Evolutionary conservation across 805 yeast genomes (phyloP).

Genomic region (Scheffersomyces lignosus): DNA sequence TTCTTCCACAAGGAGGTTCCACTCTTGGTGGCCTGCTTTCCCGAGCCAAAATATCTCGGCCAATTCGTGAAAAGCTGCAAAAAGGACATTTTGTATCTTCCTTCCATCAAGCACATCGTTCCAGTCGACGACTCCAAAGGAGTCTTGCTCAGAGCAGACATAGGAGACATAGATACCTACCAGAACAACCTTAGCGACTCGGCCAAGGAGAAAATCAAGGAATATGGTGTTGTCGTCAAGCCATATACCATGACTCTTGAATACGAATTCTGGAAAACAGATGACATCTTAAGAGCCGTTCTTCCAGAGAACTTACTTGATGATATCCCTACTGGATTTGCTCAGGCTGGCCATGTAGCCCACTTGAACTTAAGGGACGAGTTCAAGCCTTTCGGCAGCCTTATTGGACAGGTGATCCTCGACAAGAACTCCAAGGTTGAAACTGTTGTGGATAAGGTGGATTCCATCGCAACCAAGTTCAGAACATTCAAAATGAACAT

Average conservation of each 20-base stretch:
- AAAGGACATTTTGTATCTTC: slow-evolving; percentile 65
- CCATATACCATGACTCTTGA: slow-evolving; percentile 58
- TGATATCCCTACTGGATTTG: slow-evolving; percentile 87
- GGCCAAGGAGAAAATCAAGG: slow-evolving; percentile 47
- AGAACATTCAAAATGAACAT: slow-evolving; percentile 94
- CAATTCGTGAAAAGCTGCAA: slow-evolving; percentile 58
- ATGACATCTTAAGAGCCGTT: slow-evolving; percentile 76
- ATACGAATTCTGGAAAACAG: slow-evolving; percentile 86
- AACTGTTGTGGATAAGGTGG: slow-evolving; percentile 91
- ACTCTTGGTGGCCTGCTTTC: slow-evolving; percentile 67
- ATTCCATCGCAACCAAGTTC: slow-evolving; percentile 81
- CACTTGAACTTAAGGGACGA: slow-evolving; percentile 85
- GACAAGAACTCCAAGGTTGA: slow-evolving; percentile 81
- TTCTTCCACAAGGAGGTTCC: slow-evolving; percentile 59
- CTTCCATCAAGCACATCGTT: slow-evolving; percentile 69
- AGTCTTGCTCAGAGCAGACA: slow-evolving; percentile 58
- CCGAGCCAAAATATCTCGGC: slow-evolving; percentile 63
- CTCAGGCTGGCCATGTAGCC: slow-evolving; percentile 93
- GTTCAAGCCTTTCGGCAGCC: slow-evolving; percentile 73
- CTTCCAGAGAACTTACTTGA: slow-evolving; percentile 68
- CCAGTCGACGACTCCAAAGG: slow-evolving; percentile 43
- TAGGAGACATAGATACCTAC: slow-evolving; percentile 36
- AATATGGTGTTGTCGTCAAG: slow-evolving; percentile 45
- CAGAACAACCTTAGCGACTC: slow-evolving; percentile 36
- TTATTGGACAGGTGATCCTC: slow-evolving; percentile 87